These are phyloP conservation scores for Aureobasidium lini DNA, from an alignment of 2,329 filamentous ascomycete genomes.

Conservation along the genomic window DNA sequence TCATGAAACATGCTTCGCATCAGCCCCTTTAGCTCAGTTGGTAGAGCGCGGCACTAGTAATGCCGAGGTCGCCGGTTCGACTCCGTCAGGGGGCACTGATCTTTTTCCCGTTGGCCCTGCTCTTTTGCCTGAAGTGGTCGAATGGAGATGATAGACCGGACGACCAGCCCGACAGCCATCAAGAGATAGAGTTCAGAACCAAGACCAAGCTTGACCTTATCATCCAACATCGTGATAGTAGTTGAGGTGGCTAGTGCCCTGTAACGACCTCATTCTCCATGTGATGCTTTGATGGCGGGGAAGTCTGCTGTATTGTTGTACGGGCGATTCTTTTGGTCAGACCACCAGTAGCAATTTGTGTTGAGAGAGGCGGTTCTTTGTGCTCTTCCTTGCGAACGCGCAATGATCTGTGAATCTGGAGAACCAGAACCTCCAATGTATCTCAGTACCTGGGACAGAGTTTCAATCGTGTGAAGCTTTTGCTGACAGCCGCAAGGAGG, in stretches of 20 bases:
- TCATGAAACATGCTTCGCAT: neutral
- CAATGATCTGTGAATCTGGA: neutral
- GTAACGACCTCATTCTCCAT: neutral
- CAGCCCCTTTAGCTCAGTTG: slow-evolving; percentile 12
- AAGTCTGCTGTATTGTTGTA: neutral
- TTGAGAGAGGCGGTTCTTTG: neutral
- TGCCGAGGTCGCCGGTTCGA: slow-evolving; percentile 12
- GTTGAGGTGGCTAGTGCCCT: neutral
- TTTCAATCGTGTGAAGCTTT: neutral
- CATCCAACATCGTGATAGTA: neutral
- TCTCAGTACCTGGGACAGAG: neutral
- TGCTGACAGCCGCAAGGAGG: neutral
- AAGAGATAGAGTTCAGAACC: neutral
- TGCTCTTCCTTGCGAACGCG: neutral
- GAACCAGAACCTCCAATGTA: neutral
- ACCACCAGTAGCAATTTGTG: neutral
- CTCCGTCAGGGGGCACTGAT: slow-evolving; percentile 6
- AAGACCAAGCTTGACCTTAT: neutral
- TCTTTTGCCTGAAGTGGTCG: no score
- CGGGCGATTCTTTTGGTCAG: neutral
- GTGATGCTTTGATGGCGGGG: neutral
- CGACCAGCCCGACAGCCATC: neutral
- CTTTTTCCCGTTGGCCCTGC: neutral
- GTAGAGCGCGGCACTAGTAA: slow-evolving; percentile 13
- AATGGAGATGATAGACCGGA: no score